Evolutionary conservation across 176 grass and related monocot species (phyloP), one percentile per base, ranked within the genome.

Genomic region (Carex parvula): DNA sequence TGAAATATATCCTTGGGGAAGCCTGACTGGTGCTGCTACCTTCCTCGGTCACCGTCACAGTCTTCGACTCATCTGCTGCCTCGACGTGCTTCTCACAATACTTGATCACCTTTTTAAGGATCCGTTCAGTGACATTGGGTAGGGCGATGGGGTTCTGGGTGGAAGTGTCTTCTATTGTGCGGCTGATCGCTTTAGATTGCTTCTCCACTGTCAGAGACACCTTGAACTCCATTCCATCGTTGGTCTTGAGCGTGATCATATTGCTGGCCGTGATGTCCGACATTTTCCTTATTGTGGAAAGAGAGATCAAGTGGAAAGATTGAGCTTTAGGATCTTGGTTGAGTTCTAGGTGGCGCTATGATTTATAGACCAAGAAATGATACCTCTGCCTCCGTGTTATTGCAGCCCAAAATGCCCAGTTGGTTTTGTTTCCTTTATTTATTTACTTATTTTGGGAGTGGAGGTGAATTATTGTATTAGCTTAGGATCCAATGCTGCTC

Each of bases 121-220:
- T 33, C 14, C 0, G 17, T 13, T 1, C 6, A 17, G 30, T 6
- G 65, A 68, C 65, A 5, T 37, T 68, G 5, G 2, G 16, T 35
- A 68, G 15, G 1, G 14, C 13, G 30, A 37, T 16, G 26, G 6
- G 8, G 88, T 61, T 70, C n/a, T 39, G 0, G 37, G 37, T 6
- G 37, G 37, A 39, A 5, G 5, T 6, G 5, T 39, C 37, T 39
- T 39, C 37, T 39, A 6, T 39, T 39, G 5, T 4, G 0, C 0
- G 37, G 66, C 70, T 68, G 52, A 81, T 81, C 21, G 48, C 72
- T 56, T 72, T 44, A n/a, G 76, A 80, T 30, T 70, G 53, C 85
- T 44, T 86, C 10, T 77, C 85, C 64, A 86, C 17, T 3, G 58
- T 17, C 58, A 8, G 5, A 5, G 58, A 7, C 6, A 60, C 6